Base-by-base conservation (phyloP, 441 rosid genomes). In the Mallotus repandus region DNA sequence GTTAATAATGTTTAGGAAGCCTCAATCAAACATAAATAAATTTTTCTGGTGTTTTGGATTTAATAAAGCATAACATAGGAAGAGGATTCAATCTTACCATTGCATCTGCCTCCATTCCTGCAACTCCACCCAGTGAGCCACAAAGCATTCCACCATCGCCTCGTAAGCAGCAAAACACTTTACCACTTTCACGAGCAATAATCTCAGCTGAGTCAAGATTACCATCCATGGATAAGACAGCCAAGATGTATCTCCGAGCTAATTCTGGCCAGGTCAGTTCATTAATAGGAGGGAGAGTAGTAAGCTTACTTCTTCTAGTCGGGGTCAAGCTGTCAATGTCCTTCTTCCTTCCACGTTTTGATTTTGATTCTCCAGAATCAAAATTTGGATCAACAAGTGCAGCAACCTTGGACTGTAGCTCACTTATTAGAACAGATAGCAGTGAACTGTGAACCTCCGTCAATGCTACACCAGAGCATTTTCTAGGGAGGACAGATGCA, bases 111-210 rank as follows among this genome's bases (percentile, higher is more conserved):
- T 94, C 99, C 94, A 96, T 91, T 74, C 96, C 98, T 75, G 89
- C 94, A 78, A 96, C 89, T 79, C 99, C 99, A 67, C 91, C 83
- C 70, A 92, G 97, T 50, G 98, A 87, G 77, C 98, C 99, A 76
- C 98, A 94, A 73, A 94, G 92, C 77, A 94, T 81, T 63, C 99
- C 99, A 35, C 99, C 99, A 88, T 96, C 99, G 76, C 99, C 99
- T 84, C 86, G 94, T 81, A 96, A 86, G 87, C 98, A 94, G 72
- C 96, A 91, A 61, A 89, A 92, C 53, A 96, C 92, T 85, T 86
- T 96, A 68, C 86, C 88, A 83, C 97, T 87, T 83, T 93, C 99
- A 83, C 96, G 94, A 67, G 88, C 84, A 77, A 84, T 85, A 80
- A 86, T 83, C 81, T 94, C 99, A 68, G 90, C 81, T 76, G 98